These are phyloP conservation scores for Aquilaria yunnanensis DNA, from an alignment of 345 rosid species.

Conservation along the genomic window DNA sequence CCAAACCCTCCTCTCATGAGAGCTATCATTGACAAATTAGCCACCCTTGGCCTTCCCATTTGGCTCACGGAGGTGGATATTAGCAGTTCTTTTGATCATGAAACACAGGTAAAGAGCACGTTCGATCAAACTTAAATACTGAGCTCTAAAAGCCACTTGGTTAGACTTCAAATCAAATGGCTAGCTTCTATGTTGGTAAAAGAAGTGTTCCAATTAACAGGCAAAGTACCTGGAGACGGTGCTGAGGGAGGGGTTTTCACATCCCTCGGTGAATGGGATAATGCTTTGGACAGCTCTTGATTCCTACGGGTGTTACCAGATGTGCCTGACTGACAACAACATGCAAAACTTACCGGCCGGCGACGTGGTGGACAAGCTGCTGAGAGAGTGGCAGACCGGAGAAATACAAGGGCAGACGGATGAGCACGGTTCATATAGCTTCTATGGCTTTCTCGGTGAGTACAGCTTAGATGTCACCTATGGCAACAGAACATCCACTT, in stretches of 20 bases:
- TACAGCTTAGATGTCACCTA: constrained; percentile 27
- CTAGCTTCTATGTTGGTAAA: too few relatives aligned
- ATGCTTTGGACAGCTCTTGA: constrained; percentile 85
- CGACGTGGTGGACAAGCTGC: constrained; percentile 52
- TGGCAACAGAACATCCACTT: constrained; percentile 29
- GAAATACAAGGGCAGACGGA: constrained; percentile 31
- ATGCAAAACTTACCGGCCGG: constrained; percentile 68
- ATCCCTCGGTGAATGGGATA: constrained; percentile 74
- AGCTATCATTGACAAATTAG: constrained; percentile 68
- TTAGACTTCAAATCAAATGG: too few relatives aligned
- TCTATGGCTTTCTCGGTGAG: constrained; percentile 69
- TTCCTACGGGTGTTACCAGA: constrained; percentile 69
- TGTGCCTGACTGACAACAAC: constrained; percentile 68
- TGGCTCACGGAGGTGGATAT: constrained; percentile 92
- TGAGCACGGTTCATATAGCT: constrained; percentile 59
- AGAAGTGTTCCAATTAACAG: constrained; percentile 16
- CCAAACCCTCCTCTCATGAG: constrained; percentile 72
- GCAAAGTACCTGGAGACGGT: constrained; percentile 66
- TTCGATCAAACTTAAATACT: background rate
- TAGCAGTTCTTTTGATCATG: constrained; percentile 30
- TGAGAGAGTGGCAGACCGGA: constrained; percentile 53
- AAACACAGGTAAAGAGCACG: constrained; percentile 39
- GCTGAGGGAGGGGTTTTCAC: constrained; percentile 82
- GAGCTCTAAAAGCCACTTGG: too few relatives aligned
- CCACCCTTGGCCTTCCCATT: constrained; percentile 58